phyloP scores from a whole-genome alignment of 768 basidiomycete genomes.

The Strobilomyces dryophilus region DNA sequence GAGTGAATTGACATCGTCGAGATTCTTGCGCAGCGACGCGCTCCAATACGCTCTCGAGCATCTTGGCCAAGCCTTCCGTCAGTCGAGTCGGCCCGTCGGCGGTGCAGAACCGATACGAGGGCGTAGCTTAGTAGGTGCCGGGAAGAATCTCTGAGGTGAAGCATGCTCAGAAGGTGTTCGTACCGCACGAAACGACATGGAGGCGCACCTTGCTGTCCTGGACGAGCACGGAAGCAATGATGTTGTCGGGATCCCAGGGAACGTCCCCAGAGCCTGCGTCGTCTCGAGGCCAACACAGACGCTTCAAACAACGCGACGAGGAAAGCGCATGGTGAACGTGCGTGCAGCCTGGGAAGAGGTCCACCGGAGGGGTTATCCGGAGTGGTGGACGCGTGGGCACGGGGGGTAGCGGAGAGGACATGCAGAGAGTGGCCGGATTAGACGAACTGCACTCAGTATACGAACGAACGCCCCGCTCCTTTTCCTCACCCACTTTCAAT shows the following conservation, averaged over 20 bases:
- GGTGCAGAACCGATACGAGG: conserved; percentile 77
- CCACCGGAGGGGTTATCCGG: conserved; percentile 13
- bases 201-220: conserved; percentile 56
- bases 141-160: conserved; percentile 46
- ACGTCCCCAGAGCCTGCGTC: conserved; percentile 64
- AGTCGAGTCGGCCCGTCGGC: conserved; percentile 65
- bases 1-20: background rate
- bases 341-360: conserved; percentile 65
- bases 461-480: background rate
- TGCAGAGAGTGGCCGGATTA: background rate
- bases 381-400: background rate
- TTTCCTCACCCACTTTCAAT: conserved; percentile 30
- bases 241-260: conserved; percentile 81
- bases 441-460: too few species aligned
- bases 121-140: conserved; percentile 81
- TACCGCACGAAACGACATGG: background rate
- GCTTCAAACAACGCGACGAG: background rate
- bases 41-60: conserved; percentile 41
- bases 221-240: conserved; percentile 72
- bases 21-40: conserved; percentile 32
- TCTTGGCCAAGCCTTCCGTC: conserved; percentile 58
- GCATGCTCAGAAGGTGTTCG: background rate
- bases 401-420: background rate
- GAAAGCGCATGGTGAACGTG: conserved; percentile 58
- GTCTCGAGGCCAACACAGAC: background rate